These are phyloP conservation scores for Xylaria digitata DNA, from an alignment of 2,329 filamentous ascomycete species.

Conservation along the genomic window DNA sequence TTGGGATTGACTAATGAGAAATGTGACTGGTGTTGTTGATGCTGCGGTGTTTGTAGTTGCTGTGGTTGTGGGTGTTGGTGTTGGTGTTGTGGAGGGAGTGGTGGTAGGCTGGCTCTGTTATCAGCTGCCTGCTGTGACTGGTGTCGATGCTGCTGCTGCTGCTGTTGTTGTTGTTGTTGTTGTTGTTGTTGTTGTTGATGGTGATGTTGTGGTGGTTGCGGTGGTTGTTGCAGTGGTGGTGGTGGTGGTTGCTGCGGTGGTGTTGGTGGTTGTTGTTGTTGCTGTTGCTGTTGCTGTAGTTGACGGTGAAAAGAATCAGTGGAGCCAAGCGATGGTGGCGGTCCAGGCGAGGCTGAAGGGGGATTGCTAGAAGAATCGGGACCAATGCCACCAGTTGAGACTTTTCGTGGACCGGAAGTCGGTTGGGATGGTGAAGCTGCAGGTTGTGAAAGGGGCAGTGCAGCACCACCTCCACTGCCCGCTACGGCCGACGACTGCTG, in stretches of 20 bases:
- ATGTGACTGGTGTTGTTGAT: conserved; percentile 44
- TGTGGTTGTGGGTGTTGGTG: conserved; percentile 45
- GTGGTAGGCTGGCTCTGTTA: conserved; percentile 35
- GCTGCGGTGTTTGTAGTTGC: conserved; percentile 32
- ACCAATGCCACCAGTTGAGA: conserved; percentile 44
- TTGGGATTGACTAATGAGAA: conserved; percentile 41
- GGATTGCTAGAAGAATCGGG: conserved; percentile 47
- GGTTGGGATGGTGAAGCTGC: conserved; percentile 40
- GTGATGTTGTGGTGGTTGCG: conserved; percentile 36
- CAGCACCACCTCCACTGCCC: conserved; percentile 44
- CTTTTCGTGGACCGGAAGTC: conserved; percentile 41
- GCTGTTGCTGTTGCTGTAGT: conserved; percentile 43
- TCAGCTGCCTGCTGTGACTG: conserved; percentile 32
- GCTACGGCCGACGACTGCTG: conserved; percentile 42
- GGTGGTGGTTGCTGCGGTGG: conserved; percentile 31
- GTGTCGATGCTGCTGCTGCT: conserved; percentile 45
- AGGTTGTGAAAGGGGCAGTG: conserved; percentile 48
- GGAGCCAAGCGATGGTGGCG: conserved; percentile 55
- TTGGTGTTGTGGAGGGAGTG: conserved; percentile 45
- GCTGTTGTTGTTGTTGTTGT: conserved; percentile 38
- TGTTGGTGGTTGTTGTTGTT: conserved; percentile 39
- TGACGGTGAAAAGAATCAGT: conserved; percentile 60
- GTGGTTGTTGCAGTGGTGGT: conserved; percentile 46
- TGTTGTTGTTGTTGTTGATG: conserved; percentile 41
- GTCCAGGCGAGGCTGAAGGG: conserved; percentile 60